Percentiles rank a stretch among this genome's conserved stretches.
These are phyloP conservation scores for Tetracladium marchalianum DNA, from an alignment of 495 filamentous ascomycete genomes.

Conservation along the genomic window DNA sequence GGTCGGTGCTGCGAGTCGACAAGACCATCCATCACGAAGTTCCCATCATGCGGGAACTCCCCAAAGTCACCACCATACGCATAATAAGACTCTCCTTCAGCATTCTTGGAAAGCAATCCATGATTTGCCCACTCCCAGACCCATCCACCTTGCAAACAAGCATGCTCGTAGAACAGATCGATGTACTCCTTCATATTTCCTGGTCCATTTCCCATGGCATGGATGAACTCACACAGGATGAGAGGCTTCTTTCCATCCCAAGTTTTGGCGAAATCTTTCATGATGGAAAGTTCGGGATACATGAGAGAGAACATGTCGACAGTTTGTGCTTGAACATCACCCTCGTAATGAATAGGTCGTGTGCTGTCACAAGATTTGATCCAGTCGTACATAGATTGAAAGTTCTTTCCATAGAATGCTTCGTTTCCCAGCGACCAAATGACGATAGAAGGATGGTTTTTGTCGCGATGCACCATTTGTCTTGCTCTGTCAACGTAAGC, in stretches of 20 bases:
- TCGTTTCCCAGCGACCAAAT: slow-evolving; percentile 72
- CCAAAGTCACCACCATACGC: slow-evolving; percentile 67
- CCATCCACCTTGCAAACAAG: slow-evolving; percentile 57
- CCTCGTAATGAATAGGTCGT: slow-evolving; percentile 60
- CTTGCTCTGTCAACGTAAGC: slow-evolving; percentile 61
- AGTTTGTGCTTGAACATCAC: slow-evolving; percentile 46
- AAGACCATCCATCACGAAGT: slow-evolving; percentile 62
- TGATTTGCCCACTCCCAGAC: slow-evolving; percentile 76
- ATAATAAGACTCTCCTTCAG: slow-evolving; percentile 47
- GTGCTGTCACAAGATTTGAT: slow-evolving; percentile 46
- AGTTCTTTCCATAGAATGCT: slow-evolving; percentile 61
- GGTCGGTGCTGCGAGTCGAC: slow-evolving; percentile 49
- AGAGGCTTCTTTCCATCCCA: slow-evolving; percentile 40
- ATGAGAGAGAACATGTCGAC: slow-evolving; percentile 59
- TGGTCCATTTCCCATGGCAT: slow-evolving; percentile 71
- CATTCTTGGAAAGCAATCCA: slow-evolving; percentile 42
- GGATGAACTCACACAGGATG: slow-evolving; percentile 59
- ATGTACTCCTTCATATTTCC: slow-evolving; percentile 58
- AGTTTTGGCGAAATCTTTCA: slow-evolving; percentile 32
- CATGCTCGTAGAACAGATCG: slow-evolving; percentile 52
- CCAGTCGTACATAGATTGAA: slow-evolving; percentile 55
- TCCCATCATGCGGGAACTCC: slow-evolving; percentile 58
- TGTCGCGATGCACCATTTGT: slow-evolving; percentile 58
- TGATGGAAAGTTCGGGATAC: slow-evolving; percentile 44
- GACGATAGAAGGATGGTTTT: slow-evolving; percentile 56